Percentiles rank a stretch among this genome's conserved stretches.
phyloP scores from a whole-genome alignment of 257 asterid species.

The Penstemon davidsonii region DNA sequence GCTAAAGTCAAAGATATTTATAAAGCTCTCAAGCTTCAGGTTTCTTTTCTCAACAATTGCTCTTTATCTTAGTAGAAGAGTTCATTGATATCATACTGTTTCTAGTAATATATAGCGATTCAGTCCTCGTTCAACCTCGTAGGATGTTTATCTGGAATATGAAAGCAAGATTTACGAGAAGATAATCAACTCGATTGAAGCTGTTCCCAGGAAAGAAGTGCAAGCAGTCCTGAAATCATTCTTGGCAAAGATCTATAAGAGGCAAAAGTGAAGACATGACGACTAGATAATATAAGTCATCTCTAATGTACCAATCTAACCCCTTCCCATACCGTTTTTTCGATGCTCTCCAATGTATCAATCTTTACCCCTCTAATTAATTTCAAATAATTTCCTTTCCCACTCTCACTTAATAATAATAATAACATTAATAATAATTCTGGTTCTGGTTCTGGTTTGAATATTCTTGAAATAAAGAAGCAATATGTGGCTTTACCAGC shows the following conservation, averaged over 20 bases:
- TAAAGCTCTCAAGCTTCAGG: conserved; percentile 68
- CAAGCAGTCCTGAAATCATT: conserved; percentile 83
- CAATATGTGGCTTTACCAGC: background rate
- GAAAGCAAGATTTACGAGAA: conserved; percentile 71
- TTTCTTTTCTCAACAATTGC: no score
- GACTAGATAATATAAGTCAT: no score
- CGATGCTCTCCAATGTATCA: background rate
- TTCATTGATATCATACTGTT: no score
- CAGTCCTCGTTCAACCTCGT: no score
- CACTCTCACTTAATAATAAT: background rate
- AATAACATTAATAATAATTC: background rate
- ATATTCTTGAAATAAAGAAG: conserved; percentile 13
- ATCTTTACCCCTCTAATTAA: background rate
- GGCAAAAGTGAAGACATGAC: conserved; percentile 57
- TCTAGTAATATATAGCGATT: no score
- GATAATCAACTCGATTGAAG: conserved; percentile 68
- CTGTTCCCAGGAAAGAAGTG: conserved; percentile 83
- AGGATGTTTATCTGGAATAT: conserved; percentile 55
- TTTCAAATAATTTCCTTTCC: background rate
- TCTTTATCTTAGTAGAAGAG: no score
- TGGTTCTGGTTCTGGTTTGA: background rate
- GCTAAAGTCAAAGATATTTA: conserved; percentile 69
- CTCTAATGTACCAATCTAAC: no score
- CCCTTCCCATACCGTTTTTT: no score
- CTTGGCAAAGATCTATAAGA: conserved; percentile 92